phyloP scores from a whole-genome alignment of 768 basidiomycete genomes.

The Calvatia gigantea region DNA sequence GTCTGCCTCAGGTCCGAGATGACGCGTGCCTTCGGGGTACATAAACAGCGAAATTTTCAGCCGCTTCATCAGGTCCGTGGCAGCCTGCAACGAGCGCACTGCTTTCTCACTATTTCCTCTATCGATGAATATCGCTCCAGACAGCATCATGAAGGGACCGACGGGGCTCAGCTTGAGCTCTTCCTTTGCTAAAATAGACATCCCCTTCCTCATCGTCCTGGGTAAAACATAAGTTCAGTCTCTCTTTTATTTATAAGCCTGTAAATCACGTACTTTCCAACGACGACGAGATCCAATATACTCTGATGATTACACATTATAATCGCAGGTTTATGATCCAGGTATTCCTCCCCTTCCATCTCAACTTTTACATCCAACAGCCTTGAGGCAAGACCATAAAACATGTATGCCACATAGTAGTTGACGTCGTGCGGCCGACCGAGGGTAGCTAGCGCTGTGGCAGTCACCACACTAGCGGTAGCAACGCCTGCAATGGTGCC shows the following conservation, averaged over 20 bases:
- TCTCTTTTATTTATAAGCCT: neutral
- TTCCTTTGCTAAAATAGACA: conserved; percentile 92
- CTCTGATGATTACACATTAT: conserved; percentile 92
- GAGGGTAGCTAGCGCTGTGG: conserved; percentile 59
- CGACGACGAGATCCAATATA: conserved; percentile 80
- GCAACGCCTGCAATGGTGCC: conserved; percentile 69
- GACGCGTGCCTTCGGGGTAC: conserved; percentile 95
- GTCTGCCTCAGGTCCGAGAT: conserved; percentile 57
- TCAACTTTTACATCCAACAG: conserved; percentile 65
- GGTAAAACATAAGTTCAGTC: conserved; percentile 9
- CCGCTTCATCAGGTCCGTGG: conserved; percentile 75
- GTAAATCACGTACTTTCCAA: conserved; percentile 59
- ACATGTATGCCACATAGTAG: conserved; percentile 76
- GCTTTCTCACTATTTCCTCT: conserved; percentile 77
- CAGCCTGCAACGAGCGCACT: conserved; percentile 68
- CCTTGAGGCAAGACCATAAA: conserved; percentile 67
- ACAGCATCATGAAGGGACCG: conserved; percentile 87
- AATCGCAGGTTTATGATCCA: conserved; percentile 68
- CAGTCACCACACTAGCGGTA: conserved; percentile 66
- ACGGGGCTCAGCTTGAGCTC: conserved; percentile 84
- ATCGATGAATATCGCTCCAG: conserved; percentile 90
- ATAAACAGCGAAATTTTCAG: conserved; percentile 80
- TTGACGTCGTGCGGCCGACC: conserved; percentile 80
- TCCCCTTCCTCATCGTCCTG: conserved; percentile 78
- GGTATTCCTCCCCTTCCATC: conserved; percentile 84